Conservation (phyloP, 2,329 filamentous ascomycete species). For the Penicillium sclerotiorum region DNA sequence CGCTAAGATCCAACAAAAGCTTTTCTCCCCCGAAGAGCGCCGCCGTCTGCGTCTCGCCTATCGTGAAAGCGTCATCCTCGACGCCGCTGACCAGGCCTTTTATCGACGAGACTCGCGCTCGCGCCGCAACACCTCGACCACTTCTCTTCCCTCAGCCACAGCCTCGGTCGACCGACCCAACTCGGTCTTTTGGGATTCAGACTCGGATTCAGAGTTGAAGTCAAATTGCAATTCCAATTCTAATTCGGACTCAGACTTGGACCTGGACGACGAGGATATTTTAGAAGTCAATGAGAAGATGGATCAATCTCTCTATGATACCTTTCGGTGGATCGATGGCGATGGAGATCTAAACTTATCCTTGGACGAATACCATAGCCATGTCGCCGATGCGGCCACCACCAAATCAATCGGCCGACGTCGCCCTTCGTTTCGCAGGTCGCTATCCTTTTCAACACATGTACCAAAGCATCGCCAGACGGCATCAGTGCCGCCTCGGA, state of each 20-base stretch:
- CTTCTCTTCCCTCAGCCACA: constrained; percentile 13
- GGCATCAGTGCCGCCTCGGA: constrained; percentile 45
- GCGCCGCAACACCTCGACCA: constrained; percentile 31
- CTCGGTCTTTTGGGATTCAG: constrained; percentile 28
- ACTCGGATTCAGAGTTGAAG: constrained; percentile 33
- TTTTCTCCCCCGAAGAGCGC: constrained; percentile 74
- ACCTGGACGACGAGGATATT: constrained; percentile 9
- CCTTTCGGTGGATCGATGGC: constrained; percentile 74
- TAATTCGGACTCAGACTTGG: constrained; percentile 12
- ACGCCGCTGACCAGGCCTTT: constrained; percentile 62
- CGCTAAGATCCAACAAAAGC: constrained; percentile 70
- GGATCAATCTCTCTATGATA: constrained; percentile 64
- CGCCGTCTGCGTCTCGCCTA: constrained; percentile 58
- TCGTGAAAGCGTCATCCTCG: constrained; percentile 56
- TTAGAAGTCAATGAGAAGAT: constrained; percentile 42
- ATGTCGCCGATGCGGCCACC: constrained; percentile 54
- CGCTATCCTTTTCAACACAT: constrained; percentile 70
- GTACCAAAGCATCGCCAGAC: constrained; percentile 56
- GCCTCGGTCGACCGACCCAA: constrained; percentile 24
- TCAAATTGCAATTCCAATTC: constrained; percentile 31
- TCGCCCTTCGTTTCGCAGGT: constrained; percentile 68
- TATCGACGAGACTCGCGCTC: constrained; percentile 46
- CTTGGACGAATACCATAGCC: constrained; percentile 71
- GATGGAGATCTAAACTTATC: constrained; percentile 71
- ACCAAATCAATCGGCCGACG: constrained; percentile 29